Evolutionary conservation across 179 eudicot species (phyloP), one percentile per base, ranked within the genome.

Genomic region (Patellifolia procumbens): DNA sequence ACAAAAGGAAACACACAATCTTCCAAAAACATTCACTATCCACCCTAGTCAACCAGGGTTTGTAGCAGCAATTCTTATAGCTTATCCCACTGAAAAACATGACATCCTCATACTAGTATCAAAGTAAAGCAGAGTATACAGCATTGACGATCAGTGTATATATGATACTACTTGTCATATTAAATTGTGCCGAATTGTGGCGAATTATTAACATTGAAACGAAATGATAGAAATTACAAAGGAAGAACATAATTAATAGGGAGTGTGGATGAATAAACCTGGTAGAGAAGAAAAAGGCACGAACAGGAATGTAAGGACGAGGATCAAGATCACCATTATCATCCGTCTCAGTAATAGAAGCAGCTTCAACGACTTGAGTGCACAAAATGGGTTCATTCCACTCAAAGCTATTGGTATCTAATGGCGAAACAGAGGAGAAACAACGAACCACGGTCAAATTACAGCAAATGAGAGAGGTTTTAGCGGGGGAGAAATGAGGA

Each of bases 211-310:
- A 62, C 60, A 69, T 69, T 2, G 13, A 26, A 42, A 37, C 28
- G 5, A 31, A 31, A 39, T 24, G n/a, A n/a, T 15, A 64, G 9
- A 24, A 31, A 56, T 13, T 1, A 3, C 66, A 31, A 16, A 31
- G 8, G 24, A 12, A 8, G 9, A 52, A 22, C 10, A 35, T 43
- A 55, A 29, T 24, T 37, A 20, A 76, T 9, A 5, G 13, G 5
- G 15, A 42, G 77, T 42, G 15, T 45, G 48, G 65, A 61, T 28
- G n/a, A 53, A 22, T 0, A 34, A 80, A 91, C 97, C 97, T 90
- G 56, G 94, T 92, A 17, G 92, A 92, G 89, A 89, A 85, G 78
- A 92, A 89, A 70, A 79, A 92, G 45, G 97, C 97, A 77, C 92
- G 85, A 73, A 91, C 97, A 74, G 90, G 89, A 77, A 91, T 88